Conservation (phyloP, 192 early-diverging fungal genomes). For the Coemansia sp. region DNA sequence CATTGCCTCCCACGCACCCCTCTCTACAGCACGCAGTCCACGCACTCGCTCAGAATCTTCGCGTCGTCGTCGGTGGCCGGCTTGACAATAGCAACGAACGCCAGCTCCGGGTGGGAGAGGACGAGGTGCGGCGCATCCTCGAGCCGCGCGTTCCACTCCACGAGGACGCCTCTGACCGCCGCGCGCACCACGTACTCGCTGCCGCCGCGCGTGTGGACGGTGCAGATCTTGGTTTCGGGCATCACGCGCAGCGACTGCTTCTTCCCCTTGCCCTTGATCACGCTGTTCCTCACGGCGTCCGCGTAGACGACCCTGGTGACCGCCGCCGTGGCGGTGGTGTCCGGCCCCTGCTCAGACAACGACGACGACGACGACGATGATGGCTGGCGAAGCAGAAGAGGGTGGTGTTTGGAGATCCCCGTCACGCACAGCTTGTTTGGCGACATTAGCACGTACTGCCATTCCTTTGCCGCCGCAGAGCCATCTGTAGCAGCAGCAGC, state of each 20-base stretch:
- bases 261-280: slow-evolving; percentile 47
- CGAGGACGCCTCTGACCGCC: slow-evolving; percentile 34
- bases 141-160: slow-evolving; percentile 47
- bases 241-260: slow-evolving; percentile 38
- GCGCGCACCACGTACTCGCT: slow-evolving; percentile 30
- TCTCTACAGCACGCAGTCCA: neutral
- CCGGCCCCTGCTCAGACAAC: neutral
- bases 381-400: slow-evolving; percentile 21
- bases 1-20: no score
- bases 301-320: slow-evolving; percentile 26
- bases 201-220: slow-evolving; percentile 17
- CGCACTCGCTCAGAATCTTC: slow-evolving; percentile 37
- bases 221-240: slow-evolving; percentile 42
- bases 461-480: slow-evolving; percentile 13
- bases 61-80: slow-evolving; percentile 28
- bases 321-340: neutral
- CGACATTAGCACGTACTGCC: slow-evolving; percentile 42
- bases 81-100: slow-evolving; percentile 40
- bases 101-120: slow-evolving; percentile 9
- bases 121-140: slow-evolving; percentile 25
- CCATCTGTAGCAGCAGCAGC: neutral
- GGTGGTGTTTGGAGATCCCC: slow-evolving; percentile 35
- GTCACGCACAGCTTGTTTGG: slow-evolving; percentile 46
- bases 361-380: no score
- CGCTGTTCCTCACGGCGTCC: slow-evolving; percentile 22